These are phyloP conservation scores for Hericium alpestre DNA, from an alignment of 768 basidiomycete species.

Conservation along the genomic window DNA sequence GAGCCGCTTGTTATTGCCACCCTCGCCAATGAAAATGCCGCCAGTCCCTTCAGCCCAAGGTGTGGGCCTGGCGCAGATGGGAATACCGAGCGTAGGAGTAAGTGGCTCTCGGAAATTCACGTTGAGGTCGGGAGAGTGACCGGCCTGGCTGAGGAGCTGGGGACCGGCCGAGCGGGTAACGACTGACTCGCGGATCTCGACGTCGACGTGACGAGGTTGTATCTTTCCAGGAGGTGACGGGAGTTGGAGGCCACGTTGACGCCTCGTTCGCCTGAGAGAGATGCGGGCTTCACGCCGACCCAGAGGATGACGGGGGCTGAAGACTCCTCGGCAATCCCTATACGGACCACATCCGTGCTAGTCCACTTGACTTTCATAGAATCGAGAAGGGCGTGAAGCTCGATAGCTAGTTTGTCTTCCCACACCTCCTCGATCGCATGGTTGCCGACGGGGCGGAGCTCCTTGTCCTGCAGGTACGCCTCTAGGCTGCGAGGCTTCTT, in stretches of 20 bases:
- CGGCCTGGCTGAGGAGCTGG: constrained; percentile 21
- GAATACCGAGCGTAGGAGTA: constrained; percentile 26
- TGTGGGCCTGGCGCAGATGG: constrained; percentile 21
- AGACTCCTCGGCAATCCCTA: constrained; percentile 9
- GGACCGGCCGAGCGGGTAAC: constrained; percentile 13
- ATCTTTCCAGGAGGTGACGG: constrained; percentile 19
- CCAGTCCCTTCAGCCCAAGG: constrained; percentile 29
- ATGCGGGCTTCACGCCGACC: constrained; percentile 23
- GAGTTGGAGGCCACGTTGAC: constrained; percentile 15
- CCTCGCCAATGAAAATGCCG: constrained; percentile 18
- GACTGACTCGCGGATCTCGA: constrained; percentile 24
- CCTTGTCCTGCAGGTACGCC: constrained; percentile 17
- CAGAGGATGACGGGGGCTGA: constrained; percentile 18
- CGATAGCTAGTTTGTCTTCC: constrained; percentile 7
- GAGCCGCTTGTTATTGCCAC: constrained; percentile 12
- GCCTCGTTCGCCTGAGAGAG: constrained; percentile 20
- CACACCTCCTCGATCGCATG: constrained; percentile 15
- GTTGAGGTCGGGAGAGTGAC: constrained; percentile 16
- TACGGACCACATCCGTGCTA: constrained; percentile 14
- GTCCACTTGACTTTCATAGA: constrained; percentile 11
- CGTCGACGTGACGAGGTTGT: constrained; percentile 17
- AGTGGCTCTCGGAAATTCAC: constrained; percentile 22
- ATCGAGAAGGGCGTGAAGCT: constrained; percentile 10
- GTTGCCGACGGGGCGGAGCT: constrained; percentile 14
- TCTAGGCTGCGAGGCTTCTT: constrained; percentile 14